phyloP scores from a whole-genome alignment of 768 basidiomycete species.

The Termitomyces sp. region DNA sequence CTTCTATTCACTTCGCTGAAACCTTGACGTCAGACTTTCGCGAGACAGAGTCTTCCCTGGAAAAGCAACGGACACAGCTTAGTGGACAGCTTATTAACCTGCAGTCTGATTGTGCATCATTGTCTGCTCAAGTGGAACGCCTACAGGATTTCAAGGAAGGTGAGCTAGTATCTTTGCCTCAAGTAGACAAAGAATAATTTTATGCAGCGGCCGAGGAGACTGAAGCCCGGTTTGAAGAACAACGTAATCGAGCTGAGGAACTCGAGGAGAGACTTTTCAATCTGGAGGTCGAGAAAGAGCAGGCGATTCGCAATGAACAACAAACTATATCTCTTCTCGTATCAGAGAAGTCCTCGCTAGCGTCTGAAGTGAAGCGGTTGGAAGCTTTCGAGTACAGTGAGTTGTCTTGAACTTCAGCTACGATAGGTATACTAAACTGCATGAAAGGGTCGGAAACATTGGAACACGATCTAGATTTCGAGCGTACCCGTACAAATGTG shows the following conservation, averaged over 20 bases:
- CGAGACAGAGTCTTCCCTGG: background rate
- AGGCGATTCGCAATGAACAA: slow-evolving; percentile 47
- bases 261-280: slow-evolving; percentile 25
- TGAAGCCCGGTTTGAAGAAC: slow-evolving; percentile 27
- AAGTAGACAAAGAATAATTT: background rate
- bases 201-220: slow-evolving; percentile 25
- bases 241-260: slow-evolving; percentile 23
- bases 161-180: slow-evolving; percentile 12
- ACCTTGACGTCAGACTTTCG: background rate
- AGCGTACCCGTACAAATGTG: slow-evolving; percentile 31
- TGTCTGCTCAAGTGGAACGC: slow-evolving; percentile 22
- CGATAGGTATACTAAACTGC: slow-evolving; percentile 1
- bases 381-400: slow-evolving; percentile 58
- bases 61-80: slow-evolving; percentile 17
- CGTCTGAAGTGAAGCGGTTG: slow-evolving; percentile 51
- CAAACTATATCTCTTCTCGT: slow-evolving; percentile 77
- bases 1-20: background rate
- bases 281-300: slow-evolving; percentile 27
- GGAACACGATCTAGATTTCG: slow-evolving; percentile 34
- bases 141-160: slow-evolving; percentile 26
- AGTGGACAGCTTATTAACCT: slow-evolving; percentile 14
- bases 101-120: slow-evolving; percentile 19
- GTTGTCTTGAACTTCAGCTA: slow-evolving; percentile 10
- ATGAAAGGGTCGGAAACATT: slow-evolving; percentile 38
- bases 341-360: slow-evolving; percentile 60